A percentile compares a stretch with the other conserved stretches of the same genome.
These are phyloP conservation scores for Leishmania turanica DNA, from an alignment of 208 protist genomes.

Conservation along the genomic window DNA sequence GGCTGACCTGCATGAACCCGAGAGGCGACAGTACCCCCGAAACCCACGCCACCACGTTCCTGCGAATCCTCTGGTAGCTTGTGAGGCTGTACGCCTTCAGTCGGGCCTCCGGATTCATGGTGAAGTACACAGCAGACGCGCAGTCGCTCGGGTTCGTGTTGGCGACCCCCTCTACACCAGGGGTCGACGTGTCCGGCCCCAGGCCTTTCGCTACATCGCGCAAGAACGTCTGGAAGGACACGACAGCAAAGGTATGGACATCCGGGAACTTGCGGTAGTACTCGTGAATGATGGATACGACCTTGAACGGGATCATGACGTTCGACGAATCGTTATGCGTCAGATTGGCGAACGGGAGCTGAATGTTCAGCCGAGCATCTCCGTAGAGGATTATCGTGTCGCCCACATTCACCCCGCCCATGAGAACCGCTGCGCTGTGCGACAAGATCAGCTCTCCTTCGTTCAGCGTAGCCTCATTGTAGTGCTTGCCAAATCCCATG, in stretches of 20 bases:
- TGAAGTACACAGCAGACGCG: constrained; percentile 56
- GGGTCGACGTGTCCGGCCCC: constrained; percentile 8
- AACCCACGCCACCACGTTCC: constrained; percentile 48
- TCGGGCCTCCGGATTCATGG: constrained; percentile 33
- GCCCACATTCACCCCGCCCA: constrained; percentile 28
- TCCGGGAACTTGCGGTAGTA: constrained; percentile 36
- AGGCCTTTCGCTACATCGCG: constrained; percentile 35
- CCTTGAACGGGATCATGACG: constrained; percentile 34
- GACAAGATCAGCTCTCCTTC: constrained; percentile 25
- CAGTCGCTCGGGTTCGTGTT: constrained; percentile 24
- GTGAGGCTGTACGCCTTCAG: constrained; percentile 41
- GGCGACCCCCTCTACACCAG: constrained; percentile 18
- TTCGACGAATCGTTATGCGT: not conserved
- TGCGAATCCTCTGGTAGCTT: constrained; percentile 62
- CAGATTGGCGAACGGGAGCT: constrained; percentile 15
- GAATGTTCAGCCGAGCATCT: constrained; percentile 6
- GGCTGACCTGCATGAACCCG: constrained; percentile 72
- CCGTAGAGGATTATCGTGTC: constrained; percentile 40
- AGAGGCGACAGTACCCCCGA: constrained; percentile 44
- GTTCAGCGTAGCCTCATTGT: not conserved
- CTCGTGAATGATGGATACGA: constrained; percentile 23
- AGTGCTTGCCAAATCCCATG: constrained; percentile 46
- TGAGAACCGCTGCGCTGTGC: constrained; percentile 15
- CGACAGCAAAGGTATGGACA: constrained; percentile 28
- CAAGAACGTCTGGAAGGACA: constrained; percentile 32